Conservation (phyloP, 1,139 yeast species). For the Diutina pseudorugosa region DNA sequence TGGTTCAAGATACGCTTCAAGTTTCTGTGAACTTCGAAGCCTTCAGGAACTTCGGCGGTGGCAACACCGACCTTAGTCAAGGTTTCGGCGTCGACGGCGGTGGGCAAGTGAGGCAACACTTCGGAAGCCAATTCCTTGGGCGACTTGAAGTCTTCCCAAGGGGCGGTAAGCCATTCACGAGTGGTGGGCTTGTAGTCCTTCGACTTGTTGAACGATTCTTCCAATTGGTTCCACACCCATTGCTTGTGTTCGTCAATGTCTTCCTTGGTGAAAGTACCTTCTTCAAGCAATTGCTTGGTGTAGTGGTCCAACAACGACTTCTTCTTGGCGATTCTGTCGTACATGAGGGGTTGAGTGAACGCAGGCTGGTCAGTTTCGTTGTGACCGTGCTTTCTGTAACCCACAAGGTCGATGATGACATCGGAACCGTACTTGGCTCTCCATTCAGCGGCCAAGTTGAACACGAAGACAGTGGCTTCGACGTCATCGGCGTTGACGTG, state of each 20-base stretch:
- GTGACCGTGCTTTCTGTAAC: slow-evolving; percentile 98
- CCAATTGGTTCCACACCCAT: slow-evolving; percentile 95
- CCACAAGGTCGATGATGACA: slow-evolving; percentile 91
- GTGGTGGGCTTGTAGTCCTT: slow-evolving; percentile 87
- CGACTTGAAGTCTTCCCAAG: slow-evolving; percentile 98
- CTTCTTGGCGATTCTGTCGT: slow-evolving; percentile 80
- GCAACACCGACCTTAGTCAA: slow-evolving; percentile 70
- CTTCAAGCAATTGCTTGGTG: slow-evolving; percentile 64
- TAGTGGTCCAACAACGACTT: slow-evolving; percentile 80
- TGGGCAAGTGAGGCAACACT: slow-evolving; percentile 90
- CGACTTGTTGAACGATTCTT: slow-evolving; percentile 76
- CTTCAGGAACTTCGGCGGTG: slow-evolving; percentile 78
- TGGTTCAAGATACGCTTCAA: slow-evolving; percentile 85
- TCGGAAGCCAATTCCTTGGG: slow-evolving; percentile 96
- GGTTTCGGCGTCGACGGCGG: slow-evolving; percentile 65
- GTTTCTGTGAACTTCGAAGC: slow-evolving; percentile 87
- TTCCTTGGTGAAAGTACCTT: slow-evolving; percentile 78
- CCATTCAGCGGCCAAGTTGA: slow-evolving; percentile 97
- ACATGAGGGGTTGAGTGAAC: slow-evolving; percentile 97
- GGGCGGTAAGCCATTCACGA: slow-evolving; percentile 96
- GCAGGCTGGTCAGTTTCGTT: slow-evolving; percentile 99
- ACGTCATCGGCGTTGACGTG: slow-evolving; percentile 98
- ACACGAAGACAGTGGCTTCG: slow-evolving; percentile 83
- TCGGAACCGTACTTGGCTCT: slow-evolving; percentile 94
- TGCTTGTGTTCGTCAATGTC: slow-evolving; percentile 93